Evolutionary conservation across 441 rosid species (phyloP).

Genomic region (Corymbia calophylla): DNA sequence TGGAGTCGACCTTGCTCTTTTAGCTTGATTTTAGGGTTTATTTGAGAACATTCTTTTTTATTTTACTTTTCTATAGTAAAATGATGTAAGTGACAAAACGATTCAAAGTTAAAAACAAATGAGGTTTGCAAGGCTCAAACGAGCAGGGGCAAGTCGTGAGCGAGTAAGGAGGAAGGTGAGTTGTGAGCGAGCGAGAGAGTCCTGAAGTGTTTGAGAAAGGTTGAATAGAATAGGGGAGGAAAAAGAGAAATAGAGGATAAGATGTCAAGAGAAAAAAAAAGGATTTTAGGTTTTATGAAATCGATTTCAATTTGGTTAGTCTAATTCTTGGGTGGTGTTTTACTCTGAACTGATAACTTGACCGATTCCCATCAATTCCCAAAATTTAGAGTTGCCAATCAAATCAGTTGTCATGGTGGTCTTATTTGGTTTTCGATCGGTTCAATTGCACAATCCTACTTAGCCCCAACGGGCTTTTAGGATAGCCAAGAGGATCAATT

Average conservation of each 20-base stretch:
- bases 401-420: not conserved
- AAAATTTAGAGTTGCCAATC: too few species aligned
- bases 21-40: too few species aligned
- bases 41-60: too few species aligned
- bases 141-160: too few species aligned
- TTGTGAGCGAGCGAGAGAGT: not conserved
- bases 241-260: not conserved
- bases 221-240: too few species aligned
- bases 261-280: not conserved
- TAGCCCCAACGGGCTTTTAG: not conserved
- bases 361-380: fast-evolving
- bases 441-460: not conserved
- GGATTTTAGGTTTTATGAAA: not conserved
- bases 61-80: too few species aligned
- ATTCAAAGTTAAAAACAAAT: not conserved
- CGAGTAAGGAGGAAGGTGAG: not conserved
- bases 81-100: not conserved
- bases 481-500: not conserved
- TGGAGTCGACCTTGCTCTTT: fast-evolving
- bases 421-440: fast-evolving
- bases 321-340: not conserved
- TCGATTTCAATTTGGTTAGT: too few species aligned
- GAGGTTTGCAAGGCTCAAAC: too few species aligned
- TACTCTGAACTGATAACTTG: not conserved
- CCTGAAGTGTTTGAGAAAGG: not conserved